Percentiles rank a stretch among this genome's conserved stretches.
These are phyloP conservation scores for Apiospora pterosperma DNA, from an alignment of 2,329 filamentous ascomycete genomes.

Conservation along the genomic window DNA sequence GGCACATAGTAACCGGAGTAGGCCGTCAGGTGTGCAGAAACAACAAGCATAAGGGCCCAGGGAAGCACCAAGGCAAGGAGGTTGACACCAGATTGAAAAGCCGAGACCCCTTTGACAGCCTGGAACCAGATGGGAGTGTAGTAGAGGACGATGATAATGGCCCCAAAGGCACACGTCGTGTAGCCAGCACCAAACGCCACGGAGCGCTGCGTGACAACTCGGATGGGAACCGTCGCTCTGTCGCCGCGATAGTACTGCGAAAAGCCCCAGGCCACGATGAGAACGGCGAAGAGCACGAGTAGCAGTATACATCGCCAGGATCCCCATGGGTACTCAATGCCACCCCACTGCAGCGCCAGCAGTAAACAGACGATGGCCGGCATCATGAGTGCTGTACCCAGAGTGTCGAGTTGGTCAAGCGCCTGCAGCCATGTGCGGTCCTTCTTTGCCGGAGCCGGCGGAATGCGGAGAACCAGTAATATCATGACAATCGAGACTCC, in stretches of 20 bases:
- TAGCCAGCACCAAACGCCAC: conserved; percentile 33
- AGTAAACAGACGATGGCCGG: conserved; percentile 28
- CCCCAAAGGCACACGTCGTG: not conserved
- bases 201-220: conserved; percentile 37
- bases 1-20: conserved; percentile 43
- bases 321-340: conserved; percentile 36
- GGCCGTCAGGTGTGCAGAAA: conserved; percentile 32
- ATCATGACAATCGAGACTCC: not conserved
- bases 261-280: conserved; percentile 38
- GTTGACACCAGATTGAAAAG: conserved; percentile 40
- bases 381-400: conserved; percentile 24
- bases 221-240: conserved; percentile 37
- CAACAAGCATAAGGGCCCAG: conserved; percentile 36
- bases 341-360: conserved; percentile 32
- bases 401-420: conserved; percentile 25
- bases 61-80: conserved; percentile 38
- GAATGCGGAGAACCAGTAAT: not conserved
- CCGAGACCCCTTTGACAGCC: conserved; percentile 36
- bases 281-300: conserved; percentile 34
- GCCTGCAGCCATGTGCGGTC: conserved; percentile 19
- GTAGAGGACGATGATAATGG: conserved; percentile 34
- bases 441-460: conserved; percentile 14
- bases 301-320: conserved; percentile 40
- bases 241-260: conserved; percentile 31
- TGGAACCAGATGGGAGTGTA: conserved; percentile 52